Percentiles rank a stretch among this genome's conserved stretches.
Conservation (phyloP, 805 yeast species). For the Scheffersomyces coipomensis region DNA sequence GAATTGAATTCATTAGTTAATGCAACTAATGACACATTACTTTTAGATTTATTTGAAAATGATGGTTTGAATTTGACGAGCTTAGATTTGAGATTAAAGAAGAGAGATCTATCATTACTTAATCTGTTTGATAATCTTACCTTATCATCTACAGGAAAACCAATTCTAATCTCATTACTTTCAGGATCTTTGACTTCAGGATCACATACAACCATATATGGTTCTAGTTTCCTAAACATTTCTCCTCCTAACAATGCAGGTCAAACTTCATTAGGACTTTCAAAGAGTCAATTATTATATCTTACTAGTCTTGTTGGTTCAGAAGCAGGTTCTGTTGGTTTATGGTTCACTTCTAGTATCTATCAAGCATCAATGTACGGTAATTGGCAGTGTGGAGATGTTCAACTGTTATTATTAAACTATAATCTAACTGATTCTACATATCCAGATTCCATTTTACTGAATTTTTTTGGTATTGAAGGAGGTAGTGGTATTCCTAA, state of each 20-base stretch:
- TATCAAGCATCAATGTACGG: conserved; percentile 7
- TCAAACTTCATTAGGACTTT: not conserved
- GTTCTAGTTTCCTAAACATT: conserved; percentile 2
- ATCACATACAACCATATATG: not conserved
- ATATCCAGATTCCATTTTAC: not conserved
- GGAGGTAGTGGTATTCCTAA: conserved; percentile 2
- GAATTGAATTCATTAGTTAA: not conserved
- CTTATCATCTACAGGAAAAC: not conserved
- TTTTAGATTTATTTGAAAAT: not conserved
- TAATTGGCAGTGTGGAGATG: conserved; percentile 6
- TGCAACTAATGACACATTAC: not conserved
- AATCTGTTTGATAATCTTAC: not conserved
- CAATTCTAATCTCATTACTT: not conserved
- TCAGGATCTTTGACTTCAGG: not conserved
- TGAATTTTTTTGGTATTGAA: conserved; percentile 2
- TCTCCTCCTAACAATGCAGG: conserved; percentile 1
- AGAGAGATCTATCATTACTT: not conserved
- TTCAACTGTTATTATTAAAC: conserved; percentile 2
- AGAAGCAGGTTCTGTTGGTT: conserved; percentile 5
- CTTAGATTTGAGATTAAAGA: not conserved
- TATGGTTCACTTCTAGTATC: conserved; percentile 10
- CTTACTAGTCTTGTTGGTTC: conserved; percentile 5
- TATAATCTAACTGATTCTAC: conserved; percentile 7
- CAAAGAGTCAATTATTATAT: conserved; percentile 5
- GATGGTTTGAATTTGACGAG: not conserved